Evolutionary conservation across 192 early-diverging fungal genomes (phyloP).

Genomic region (Linderina pennispora): DNA sequence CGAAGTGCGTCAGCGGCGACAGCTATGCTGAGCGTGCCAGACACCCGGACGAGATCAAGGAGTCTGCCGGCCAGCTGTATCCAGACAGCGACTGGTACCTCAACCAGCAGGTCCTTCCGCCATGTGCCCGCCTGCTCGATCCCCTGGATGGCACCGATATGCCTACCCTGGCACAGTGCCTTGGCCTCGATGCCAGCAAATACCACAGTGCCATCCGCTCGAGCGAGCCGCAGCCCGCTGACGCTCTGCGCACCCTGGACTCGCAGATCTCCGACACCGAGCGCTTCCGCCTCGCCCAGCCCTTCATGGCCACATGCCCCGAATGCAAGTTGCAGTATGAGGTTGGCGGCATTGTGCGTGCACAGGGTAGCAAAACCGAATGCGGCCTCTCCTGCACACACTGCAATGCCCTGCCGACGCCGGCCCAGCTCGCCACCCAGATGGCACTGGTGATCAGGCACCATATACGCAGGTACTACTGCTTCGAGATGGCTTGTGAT

Average conservation of each 20-base stretch:
- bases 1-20: slow-evolving; percentile 25
- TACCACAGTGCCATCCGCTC: slow-evolving; percentile 33
- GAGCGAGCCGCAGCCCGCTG: slow-evolving; percentile 38
- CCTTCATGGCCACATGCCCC: slow-evolving; percentile 54
- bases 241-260: slow-evolving; percentile 65
- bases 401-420: slow-evolving; percentile 47
- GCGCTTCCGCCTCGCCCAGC: slow-evolving; percentile 49
- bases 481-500: slow-evolving; percentile 74
- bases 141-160: slow-evolving; percentile 84
- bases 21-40: slow-evolving; percentile 69
- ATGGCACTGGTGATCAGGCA: slow-evolving; percentile 57
- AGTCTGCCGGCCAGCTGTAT: slow-evolving; percentile 35
- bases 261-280: slow-evolving; percentile 72
- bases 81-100: slow-evolving; percentile 91
- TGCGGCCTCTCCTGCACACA: slow-evolving; percentile 50
- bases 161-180: slow-evolving; percentile 67
- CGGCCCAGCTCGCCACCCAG: slow-evolving; percentile 55
- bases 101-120: slow-evolving; percentile 85
- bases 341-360: slow-evolving; percentile 24
- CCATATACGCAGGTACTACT: slow-evolving; percentile 66
- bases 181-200: slow-evolving; percentile 73
- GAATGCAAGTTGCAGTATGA: slow-evolving; percentile 49
- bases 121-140: slow-evolving; percentile 71
- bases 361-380: background rate
- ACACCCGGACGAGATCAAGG: slow-evolving; percentile 77